phyloP scores from a whole-genome alignment of 1,139 yeast genomes.

The Yamadazyma spencermartinsiae region DNA sequence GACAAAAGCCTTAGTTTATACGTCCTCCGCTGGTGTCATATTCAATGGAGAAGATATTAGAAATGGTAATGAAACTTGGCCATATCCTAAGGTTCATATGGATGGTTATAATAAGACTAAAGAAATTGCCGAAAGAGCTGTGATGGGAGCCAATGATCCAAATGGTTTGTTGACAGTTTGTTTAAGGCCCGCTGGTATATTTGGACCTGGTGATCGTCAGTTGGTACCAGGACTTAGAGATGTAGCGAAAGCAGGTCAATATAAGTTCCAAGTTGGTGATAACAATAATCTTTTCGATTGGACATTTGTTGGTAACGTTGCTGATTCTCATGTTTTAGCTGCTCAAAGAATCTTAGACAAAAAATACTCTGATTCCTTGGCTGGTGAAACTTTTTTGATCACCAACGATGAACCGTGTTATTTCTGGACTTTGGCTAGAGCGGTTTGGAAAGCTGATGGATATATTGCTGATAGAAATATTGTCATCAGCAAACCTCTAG shows the following conservation, averaged over 20 bases:
- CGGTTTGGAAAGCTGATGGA: constrained; percentile 97
- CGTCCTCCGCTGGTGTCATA: constrained; percentile 96
- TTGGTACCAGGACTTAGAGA: constrained; percentile 88
- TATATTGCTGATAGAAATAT: constrained; percentile 69
- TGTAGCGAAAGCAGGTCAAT: constrained; percentile 83
- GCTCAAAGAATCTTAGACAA: constrained; percentile 68
- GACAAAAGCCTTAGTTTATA: constrained; percentile 78
- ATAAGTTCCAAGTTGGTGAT: constrained; percentile 90
- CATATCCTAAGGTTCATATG: constrained; percentile 89
- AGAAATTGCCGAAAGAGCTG: constrained; percentile 86
- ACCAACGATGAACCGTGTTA: constrained; percentile 95
- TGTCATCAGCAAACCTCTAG: constrained; percentile 70
- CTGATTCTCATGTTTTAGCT: constrained; percentile 93
- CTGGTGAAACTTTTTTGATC: constrained; percentile 86
- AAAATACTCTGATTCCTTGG: constrained; percentile 42
- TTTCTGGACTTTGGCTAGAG: constrained; percentile 96
- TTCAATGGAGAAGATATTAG: constrained; percentile 89
- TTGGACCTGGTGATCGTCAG: constrained; percentile 98
- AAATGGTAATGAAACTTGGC: constrained; percentile 93
- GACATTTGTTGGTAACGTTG: constrained; percentile 99
- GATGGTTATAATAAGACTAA: constrained; percentile 96
- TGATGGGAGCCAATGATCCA: constrained; percentile 64
- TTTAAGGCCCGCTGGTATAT: constrained; percentile 94
- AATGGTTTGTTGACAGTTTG: constrained; percentile 73
- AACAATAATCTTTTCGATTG: constrained; percentile 92